These are phyloP conservation scores for Echeveria elegans DNA, from an alignment of 164 flowering plant genomes.

Conservation along the genomic window DNA sequence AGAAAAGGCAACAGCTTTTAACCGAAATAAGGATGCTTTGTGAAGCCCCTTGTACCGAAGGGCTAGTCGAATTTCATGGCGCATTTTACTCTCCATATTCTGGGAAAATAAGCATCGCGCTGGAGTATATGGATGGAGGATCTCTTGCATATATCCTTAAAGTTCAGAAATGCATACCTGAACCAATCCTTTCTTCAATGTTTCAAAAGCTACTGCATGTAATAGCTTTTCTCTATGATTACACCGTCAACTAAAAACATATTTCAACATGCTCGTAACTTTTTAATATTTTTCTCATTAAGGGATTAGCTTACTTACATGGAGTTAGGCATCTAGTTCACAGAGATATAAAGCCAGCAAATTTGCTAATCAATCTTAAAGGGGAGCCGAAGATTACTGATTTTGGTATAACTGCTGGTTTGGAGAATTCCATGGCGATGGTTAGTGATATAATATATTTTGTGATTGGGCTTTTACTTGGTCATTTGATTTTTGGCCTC, in stretches of 20 bases:
- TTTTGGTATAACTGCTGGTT: slow-evolving; percentile 98
- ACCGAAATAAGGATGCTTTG: slow-evolving; percentile 90
- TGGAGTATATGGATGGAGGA: slow-evolving; percentile 99
- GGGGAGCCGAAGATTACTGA: slow-evolving; percentile 98
- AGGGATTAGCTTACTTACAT: slow-evolving; percentile 95
- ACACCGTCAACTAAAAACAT: not conserved
- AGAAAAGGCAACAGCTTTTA: slow-evolving; percentile 92
- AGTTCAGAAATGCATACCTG: slow-evolving; percentile 56
- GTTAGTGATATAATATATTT: slow-evolving; percentile 28
- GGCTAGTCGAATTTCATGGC: slow-evolving; percentile 95
- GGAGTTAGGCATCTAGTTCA: slow-evolving; percentile 92
- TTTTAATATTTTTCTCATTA: not conserved
- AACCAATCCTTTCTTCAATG: slow-evolving; percentile 77
- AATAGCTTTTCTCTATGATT: slow-evolving; percentile 11
- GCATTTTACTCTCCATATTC: slow-evolving; percentile 97
- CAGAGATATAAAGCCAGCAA: slow-evolving; percentile 99
- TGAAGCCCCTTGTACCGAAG: slow-evolving; percentile 86
- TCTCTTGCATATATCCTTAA: slow-evolving; percentile 81
- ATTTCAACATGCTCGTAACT: not conserved
- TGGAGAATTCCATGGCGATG: slow-evolving; percentile 96
- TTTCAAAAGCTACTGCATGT: slow-evolving; percentile 79
- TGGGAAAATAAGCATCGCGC: slow-evolving; percentile 95
- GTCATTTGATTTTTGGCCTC: not conserved
- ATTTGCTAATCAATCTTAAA: slow-evolving; percentile 91
- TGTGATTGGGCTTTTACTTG: not conserved